phyloP scores from a whole-genome alignment of 2,329 filamentous ascomycete genomes.

The Sclerotiophoma versabilis region DNA sequence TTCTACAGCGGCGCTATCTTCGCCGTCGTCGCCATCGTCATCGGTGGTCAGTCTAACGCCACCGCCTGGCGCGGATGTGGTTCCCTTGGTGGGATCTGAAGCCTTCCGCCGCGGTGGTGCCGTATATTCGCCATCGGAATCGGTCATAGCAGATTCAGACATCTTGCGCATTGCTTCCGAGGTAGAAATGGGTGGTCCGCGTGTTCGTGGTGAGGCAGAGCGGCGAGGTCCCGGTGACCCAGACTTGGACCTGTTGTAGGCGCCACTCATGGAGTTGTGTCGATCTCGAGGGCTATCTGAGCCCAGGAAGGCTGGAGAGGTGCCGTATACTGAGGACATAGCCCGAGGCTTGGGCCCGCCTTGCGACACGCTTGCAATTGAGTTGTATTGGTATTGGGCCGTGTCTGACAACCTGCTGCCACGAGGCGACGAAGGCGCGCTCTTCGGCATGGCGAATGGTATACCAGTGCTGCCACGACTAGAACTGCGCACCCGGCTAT shows the following conservation, averaged over 20 bases:
- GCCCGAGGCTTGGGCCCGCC: slow-evolving; percentile 50
- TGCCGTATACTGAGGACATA: slow-evolving; percentile 55
- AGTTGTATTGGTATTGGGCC: slow-evolving; percentile 53
- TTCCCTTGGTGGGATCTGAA: slow-evolving; percentile 48
- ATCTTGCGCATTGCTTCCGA: slow-evolving; percentile 20
- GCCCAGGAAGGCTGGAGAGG: slow-evolving; percentile 30
- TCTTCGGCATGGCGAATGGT: slow-evolving; percentile 33
- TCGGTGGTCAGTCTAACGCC: slow-evolving; percentile 63
- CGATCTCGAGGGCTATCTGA: slow-evolving; percentile 40
- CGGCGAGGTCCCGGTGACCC: slow-evolving; percentile 48
- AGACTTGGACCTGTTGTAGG: slow-evolving; percentile 48
- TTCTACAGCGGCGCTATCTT: slow-evolving; percentile 66
- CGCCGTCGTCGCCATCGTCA: slow-evolving; percentile 60
- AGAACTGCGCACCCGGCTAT: slow-evolving; percentile 40
- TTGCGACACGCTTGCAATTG: slow-evolving; percentile 54
- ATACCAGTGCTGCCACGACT: slow-evolving; percentile 43
- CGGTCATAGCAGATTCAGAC: slow-evolving; percentile 19
- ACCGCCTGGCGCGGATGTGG: slow-evolving; percentile 55
- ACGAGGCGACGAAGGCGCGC: slow-evolving; percentile 40
- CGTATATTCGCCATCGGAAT: slow-evolving; percentile 11
- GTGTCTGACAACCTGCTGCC: slow-evolving; percentile 45
- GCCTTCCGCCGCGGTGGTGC: slow-evolving; percentile 55
- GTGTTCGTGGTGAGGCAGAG: slow-evolving; percentile 46
- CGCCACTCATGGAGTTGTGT: slow-evolving; percentile 50
- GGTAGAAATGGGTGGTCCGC: slow-evolving; percentile 8